phyloP scores from a whole-genome alignment of 805 yeast species.

The Lipomyces chichibuensis region DNA sequence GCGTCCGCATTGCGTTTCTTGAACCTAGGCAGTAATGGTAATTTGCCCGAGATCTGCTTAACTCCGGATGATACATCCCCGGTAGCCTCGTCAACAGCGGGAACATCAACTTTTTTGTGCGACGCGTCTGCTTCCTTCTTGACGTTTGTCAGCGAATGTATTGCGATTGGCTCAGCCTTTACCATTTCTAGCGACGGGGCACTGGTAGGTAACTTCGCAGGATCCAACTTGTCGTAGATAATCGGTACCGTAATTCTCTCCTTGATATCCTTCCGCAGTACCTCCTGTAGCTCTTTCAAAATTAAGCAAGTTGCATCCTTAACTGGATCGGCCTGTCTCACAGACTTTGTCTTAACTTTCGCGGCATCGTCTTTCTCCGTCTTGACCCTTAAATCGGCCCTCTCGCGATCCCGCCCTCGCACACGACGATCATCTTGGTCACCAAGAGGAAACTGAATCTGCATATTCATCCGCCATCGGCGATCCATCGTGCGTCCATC shows the following conservation, averaged over 20 bases:
- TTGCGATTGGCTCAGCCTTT: constrained; percentile 1
- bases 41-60: constrained; percentile 11
- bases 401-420: neutral
- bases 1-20: constrained; percentile 29
- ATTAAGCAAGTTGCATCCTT: constrained; percentile 63
- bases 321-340: constrained; percentile 47
- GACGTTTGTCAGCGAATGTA: neutral
- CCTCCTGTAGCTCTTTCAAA: constrained; percentile 63
- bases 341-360: constrained; percentile 17
- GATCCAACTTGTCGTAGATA: constrained; percentile 62
- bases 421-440: neutral
- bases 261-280: constrained; percentile 69
- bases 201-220: constrained; percentile 41
- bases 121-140: neutral
- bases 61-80: neutral
- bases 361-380: constrained; percentile 23
- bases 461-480: constrained; percentile 57
- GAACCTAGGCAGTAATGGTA: constrained; percentile 41
- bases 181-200: neutral
- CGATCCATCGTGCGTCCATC: constrained; percentile 58
- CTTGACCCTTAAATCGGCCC: neutral
- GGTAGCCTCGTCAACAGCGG: neutral
- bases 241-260: constrained; percentile 73
- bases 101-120: neutral
- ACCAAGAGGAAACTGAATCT: constrained; percentile 43